phyloP scores from a whole-genome alignment of 202 grass and related monocot species.

The Eragrostis tef region DNA sequence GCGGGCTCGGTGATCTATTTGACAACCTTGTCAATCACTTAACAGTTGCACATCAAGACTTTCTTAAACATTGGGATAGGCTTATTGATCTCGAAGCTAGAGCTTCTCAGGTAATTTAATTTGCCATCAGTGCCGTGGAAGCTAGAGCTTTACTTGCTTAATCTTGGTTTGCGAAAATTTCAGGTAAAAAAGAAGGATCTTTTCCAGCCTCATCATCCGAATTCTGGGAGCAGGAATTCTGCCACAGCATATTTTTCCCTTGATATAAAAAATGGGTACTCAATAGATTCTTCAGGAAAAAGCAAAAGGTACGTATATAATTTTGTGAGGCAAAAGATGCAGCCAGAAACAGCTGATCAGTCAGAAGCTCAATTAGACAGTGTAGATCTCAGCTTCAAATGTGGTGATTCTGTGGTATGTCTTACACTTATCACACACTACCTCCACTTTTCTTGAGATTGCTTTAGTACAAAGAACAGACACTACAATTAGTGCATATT shows the following conservation, averaged over 20 bases:
- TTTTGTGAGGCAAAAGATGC: constrained; percentile 70
- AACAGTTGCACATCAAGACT: constrained; percentile 62
- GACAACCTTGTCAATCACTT: constrained; percentile 82
- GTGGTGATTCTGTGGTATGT: constrained; percentile 87
- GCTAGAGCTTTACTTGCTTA: constrained; percentile 8
- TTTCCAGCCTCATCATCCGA: constrained; percentile 49
- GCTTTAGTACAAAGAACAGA: background rate
- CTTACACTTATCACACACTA: constrained; percentile 27
- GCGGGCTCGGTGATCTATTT: constrained; percentile 83
- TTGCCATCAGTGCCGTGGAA: constrained; percentile 23
- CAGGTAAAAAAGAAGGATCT: constrained; percentile 78
- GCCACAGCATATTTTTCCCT: constrained; percentile 53
- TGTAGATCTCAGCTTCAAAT: constrained; percentile 65
- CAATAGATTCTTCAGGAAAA: constrained; percentile 69
- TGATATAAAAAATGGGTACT: constrained; percentile 64
- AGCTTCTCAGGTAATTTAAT: constrained; percentile 69
- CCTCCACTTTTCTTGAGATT: background rate
- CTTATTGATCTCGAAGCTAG: constrained; percentile 92
- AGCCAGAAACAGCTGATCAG: constrained; percentile 44
- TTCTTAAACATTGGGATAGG: constrained; percentile 90
- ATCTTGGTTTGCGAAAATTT: constrained; percentile 50
- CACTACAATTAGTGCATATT: background rate
- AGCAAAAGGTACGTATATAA: constrained; percentile 73
- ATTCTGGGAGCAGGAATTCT: constrained; percentile 43
- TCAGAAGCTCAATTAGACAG: constrained; percentile 47